Percentiles rank a stretch among this genome's conserved stretches.
Conservation (phyloP, 1,284 basidiomycete species). For the Fomitopsis betulina region DNA sequence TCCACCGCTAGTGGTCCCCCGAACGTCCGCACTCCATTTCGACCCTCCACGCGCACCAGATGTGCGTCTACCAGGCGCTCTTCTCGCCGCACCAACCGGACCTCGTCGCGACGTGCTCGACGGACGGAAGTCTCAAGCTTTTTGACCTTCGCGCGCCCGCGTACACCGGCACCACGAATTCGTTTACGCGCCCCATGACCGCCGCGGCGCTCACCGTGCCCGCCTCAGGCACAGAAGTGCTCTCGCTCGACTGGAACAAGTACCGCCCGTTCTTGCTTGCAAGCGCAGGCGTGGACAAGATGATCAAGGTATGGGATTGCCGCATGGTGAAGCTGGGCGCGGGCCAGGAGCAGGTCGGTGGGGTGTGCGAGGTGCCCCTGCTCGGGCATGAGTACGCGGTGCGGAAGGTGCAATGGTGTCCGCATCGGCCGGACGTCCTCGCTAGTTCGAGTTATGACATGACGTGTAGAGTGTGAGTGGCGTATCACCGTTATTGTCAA, state of each 20-base stretch:
- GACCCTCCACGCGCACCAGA: slow-evolving; percentile 78
- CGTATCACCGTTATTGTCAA: slow-evolving; percentile 2
- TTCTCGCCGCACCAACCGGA: slow-evolving; percentile 92
- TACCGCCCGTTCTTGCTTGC: slow-evolving; percentile 79
- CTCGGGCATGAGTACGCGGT: slow-evolving; percentile 82
- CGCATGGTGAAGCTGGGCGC: slow-evolving; percentile 62
- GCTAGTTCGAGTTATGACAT: slow-evolving; percentile 93
- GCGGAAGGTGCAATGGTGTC: slow-evolving; percentile 76
- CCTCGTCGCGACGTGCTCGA: slow-evolving; percentile 77
- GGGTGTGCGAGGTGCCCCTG: slow-evolving; percentile 61
- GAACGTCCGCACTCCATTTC: slow-evolving; percentile 73
- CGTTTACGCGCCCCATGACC: slow-evolving; percentile 58
- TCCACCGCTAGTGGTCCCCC: slow-evolving; percentile 72
- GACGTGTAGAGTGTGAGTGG: slow-evolving; percentile 84
- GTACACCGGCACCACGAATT: slow-evolving; percentile 37
- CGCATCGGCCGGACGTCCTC: slow-evolving; percentile 71
- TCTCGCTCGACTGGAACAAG: slow-evolving; percentile 92
- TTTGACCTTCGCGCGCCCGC: slow-evolving; percentile 71
- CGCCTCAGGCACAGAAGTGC: slow-evolving; percentile 65
- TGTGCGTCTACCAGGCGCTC: slow-evolving; percentile 85
- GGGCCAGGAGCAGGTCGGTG: slow-evolving; percentile 52
- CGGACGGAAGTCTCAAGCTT: slow-evolving; percentile 78
- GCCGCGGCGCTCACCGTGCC: slow-evolving; percentile 67
- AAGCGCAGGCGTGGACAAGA: slow-evolving; percentile 78
- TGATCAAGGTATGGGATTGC: slow-evolving; percentile 82